Evolutionary conservation across 768 basidiomycete genomes (phyloP).

Genomic region (Boletus patriciae): DNA sequence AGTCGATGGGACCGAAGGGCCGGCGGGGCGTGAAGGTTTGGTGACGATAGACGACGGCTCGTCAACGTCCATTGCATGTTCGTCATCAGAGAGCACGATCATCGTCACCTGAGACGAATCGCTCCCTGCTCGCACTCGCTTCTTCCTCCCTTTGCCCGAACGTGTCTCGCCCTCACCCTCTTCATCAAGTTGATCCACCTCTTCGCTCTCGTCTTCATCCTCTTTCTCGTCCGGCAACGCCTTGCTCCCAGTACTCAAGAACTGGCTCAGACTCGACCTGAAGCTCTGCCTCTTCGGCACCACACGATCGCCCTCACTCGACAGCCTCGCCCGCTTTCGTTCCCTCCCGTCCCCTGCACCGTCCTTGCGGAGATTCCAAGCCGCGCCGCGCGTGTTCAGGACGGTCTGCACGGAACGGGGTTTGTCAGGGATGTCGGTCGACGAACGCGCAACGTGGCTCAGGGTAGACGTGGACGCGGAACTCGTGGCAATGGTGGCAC

Average conservation of each 20-base stretch:
- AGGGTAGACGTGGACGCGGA: background rate
- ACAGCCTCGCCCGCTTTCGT: constrained; percentile 40
- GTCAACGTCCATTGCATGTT: constrained; percentile 29
- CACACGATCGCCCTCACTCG: constrained; percentile 5
- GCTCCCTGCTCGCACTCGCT: constrained; percentile 14
- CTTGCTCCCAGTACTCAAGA: constrained; percentile 50
- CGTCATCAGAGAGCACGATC: constrained; percentile 25
- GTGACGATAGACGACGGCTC: constrained; percentile 19
- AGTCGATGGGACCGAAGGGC: background rate
- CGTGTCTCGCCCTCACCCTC: background rate
- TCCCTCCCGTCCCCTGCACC: constrained; percentile 22
- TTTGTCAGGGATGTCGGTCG: constrained; percentile 7
- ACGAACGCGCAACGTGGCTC: background rate
- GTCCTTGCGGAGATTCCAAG: constrained; percentile 44
- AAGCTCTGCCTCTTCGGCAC: constrained; percentile 36
- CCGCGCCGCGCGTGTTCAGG: constrained; percentile 51
- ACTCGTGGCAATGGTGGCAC: background rate
- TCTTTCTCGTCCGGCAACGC: constrained; percentile 16
- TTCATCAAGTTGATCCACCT: constrained; percentile 21
- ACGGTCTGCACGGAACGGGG: constrained; percentile 40
- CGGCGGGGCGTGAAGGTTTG: constrained; percentile 3
- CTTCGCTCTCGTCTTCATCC: constrained; percentile 17
- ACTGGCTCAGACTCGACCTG: constrained; percentile 49
- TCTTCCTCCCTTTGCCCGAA: constrained; percentile 1
- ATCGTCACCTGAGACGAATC: constrained; percentile 22